Conservation (phyloP, 2,329 filamentous ascomycete genomes). For the Fragosphaeria purpurea region DNA sequence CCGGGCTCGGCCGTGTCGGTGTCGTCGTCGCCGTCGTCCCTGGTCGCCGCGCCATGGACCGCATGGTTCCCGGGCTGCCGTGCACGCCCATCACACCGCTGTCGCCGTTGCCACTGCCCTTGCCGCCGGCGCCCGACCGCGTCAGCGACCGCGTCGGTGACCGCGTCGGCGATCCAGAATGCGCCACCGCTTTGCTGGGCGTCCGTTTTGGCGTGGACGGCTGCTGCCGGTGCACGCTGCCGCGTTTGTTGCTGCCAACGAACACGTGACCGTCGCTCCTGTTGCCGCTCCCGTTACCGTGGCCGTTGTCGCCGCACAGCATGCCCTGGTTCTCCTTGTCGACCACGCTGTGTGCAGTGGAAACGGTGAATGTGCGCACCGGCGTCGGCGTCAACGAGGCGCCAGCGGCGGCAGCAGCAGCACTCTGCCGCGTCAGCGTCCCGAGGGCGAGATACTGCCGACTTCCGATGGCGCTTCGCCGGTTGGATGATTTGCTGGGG, state of each 20-base stretch:
- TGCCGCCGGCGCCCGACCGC: background rate
- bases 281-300: too few relatives aligned
- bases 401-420: too few relatives aligned
- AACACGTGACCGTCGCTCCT: too few relatives aligned
- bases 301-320: too few relatives aligned
- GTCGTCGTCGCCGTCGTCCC: background rate
- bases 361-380: too few relatives aligned
- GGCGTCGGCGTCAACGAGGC: too few relatives aligned
- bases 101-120: background rate
- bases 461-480: constrained; percentile 7
- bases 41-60: background rate
- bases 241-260: too few relatives aligned
- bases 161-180: too few relatives aligned
- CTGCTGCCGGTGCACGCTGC: too few relatives aligned
- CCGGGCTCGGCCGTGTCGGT: background rate
- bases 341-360: background rate
- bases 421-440: too few relatives aligned
- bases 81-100: background rate
- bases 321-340: constrained; percentile 4
- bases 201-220: background rate
- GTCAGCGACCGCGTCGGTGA: constrained; percentile 4
- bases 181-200: background rate
- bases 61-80: too few relatives aligned
- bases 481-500: background rate
- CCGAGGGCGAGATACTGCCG: constrained; percentile 13